phyloP scores from a whole-genome alignment of 768 basidiomycete species.

The Leccinum arenicola region DNA sequence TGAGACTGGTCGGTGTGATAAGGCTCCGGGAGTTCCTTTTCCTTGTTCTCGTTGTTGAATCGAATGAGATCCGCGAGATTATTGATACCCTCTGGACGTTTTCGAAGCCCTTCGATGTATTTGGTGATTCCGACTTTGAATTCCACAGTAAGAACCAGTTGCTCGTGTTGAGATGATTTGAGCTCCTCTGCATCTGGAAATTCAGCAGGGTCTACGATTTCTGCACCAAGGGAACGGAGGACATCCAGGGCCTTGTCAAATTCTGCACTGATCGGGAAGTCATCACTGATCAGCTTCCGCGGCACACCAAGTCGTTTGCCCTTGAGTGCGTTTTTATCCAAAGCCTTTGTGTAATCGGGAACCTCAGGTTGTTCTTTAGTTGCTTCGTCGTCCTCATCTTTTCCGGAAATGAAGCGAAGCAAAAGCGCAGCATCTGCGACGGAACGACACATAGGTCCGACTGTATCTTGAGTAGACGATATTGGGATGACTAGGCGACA shows the following conservation, averaged over 20 bases:
- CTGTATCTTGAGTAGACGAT: slow-evolving; percentile 55
- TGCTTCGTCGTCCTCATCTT: slow-evolving; percentile 50
- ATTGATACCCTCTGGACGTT: slow-evolving; percentile 55
- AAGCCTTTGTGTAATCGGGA: slow-evolving; percentile 55
- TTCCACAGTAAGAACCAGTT: slow-evolving; percentile 49
- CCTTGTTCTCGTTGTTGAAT: slow-evolving; percentile 52
- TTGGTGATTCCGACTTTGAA: slow-evolving; percentile 59
- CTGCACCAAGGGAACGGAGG: slow-evolving; percentile 40
- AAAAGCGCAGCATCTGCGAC: slow-evolving; percentile 55
- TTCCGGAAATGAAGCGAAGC: slow-evolving; percentile 51
- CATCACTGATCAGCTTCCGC: slow-evolving; percentile 30
- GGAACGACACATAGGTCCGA: slow-evolving; percentile 55
- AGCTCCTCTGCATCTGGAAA: slow-evolving; percentile 54
- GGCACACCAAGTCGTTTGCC: slow-evolving; percentile 58
- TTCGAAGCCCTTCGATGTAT: slow-evolving; percentile 44
- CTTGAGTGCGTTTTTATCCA: slow-evolving; percentile 44
- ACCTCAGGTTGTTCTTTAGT: slow-evolving; percentile 51
- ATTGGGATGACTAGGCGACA: slow-evolving; percentile 48
- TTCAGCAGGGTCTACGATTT: slow-evolving; percentile 62
- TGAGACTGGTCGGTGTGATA: slow-evolving; percentile 35
- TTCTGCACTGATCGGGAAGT: slow-evolving; percentile 28
- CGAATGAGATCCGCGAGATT: slow-evolving; percentile 55
- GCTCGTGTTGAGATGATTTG: slow-evolving; percentile 45
- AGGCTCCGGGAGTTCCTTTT: slow-evolving; percentile 42
- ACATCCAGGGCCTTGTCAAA: slow-evolving; percentile 40